Conservation (phyloP, 805 yeast genomes). For the Saccharomycopsis fibuligera region DNA sequence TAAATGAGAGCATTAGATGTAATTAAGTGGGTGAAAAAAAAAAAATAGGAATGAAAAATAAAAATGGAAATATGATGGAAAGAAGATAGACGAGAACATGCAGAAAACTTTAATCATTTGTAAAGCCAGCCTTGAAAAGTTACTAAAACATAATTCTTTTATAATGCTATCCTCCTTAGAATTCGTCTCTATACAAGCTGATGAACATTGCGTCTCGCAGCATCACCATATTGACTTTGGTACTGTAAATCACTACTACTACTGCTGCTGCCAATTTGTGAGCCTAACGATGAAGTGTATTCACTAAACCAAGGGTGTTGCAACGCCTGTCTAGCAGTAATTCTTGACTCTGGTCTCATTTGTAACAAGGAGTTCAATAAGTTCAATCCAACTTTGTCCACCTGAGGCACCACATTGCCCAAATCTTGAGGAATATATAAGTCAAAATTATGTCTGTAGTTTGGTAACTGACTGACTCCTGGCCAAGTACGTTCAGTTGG, state of each 20-base stretch:
- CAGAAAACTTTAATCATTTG: too few species aligned
- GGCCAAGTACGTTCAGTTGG: conserved; percentile 98
- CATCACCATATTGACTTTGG: not conserved
- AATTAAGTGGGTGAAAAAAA: too few species aligned
- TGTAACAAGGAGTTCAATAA: conserved; percentile 57
- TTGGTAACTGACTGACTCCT: conserved; percentile 84
- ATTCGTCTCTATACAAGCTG: not conserved
- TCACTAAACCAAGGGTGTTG: conserved; percentile 70
- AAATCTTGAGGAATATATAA: conserved; percentile 86
- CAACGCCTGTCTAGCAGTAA: conserved; percentile 47
- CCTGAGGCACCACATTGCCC: conserved; percentile 56
- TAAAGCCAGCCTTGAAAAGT: too few species aligned
- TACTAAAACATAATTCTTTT: too few species aligned
- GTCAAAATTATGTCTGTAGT: conserved; percentile 78
- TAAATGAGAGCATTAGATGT: too few species aligned
- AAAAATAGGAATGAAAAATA: too few species aligned
- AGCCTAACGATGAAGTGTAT: conserved; percentile 32
- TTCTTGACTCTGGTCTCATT: conserved; percentile 46
- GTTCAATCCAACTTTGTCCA: conserved; percentile 65
- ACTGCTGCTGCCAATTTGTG: not conserved
- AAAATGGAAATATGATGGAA: too few species aligned
- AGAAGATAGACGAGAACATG: too few species aligned
- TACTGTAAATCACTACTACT: not conserved
- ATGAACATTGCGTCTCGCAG: not conserved
- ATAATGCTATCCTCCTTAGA: too few species aligned